Percentiles rank a stretch among this genome's conserved stretches.
Evolutionary conservation across 345 rosid genomes (phyloP).

Genomic region (Lepidium africanum): DNA sequence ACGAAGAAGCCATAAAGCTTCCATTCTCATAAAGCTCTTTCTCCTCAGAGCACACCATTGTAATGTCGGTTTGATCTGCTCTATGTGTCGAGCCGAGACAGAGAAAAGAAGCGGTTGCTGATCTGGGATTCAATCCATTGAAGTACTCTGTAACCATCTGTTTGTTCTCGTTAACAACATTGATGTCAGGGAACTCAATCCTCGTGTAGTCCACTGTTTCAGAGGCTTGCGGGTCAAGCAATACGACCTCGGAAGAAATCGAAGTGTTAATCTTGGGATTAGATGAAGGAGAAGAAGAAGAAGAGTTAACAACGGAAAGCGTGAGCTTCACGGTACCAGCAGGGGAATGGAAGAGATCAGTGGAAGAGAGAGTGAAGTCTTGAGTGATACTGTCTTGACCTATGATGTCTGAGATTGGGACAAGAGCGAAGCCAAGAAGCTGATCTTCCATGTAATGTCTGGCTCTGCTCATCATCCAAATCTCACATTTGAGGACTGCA

Average conservation of each 20-base stretch:
- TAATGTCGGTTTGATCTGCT: constrained; percentile 33
- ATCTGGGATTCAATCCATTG: constrained; percentile 37
- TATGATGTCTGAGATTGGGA: constrained; percentile 54
- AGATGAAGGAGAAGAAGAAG: constrained; percentile 18
- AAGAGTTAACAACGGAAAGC: constrained; percentile 43
- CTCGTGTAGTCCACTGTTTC: constrained; percentile 62
- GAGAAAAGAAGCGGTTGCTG: constrained; percentile 51
- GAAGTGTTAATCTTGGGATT: constrained; percentile 38
- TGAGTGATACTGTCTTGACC: constrained; percentile 67
- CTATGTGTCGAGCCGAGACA: constrained; percentile 55
- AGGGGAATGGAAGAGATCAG: constrained; percentile 92
- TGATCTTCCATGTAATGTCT: constrained; percentile 90
- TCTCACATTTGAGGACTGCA: constrained; percentile 82
- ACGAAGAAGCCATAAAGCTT: constrained; percentile 60
- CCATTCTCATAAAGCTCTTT: constrained; percentile 32
- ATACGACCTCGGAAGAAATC: constrained; percentile 74
- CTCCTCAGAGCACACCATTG: constrained; percentile 37
- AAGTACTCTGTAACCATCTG: constrained; percentile 75
- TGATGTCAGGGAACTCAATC: constrained; percentile 83
- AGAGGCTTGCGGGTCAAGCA: constrained; percentile 59
- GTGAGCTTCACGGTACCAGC: constrained; percentile 77
- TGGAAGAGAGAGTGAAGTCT: constrained; percentile 77
- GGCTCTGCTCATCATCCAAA: constrained; percentile 91
- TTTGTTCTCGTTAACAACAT: constrained; percentile 59
- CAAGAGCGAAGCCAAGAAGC: constrained; percentile 79